Conservation (phyloP, 352 stramenopile genomes). For the Pythium vanterpoolii region DNA sequence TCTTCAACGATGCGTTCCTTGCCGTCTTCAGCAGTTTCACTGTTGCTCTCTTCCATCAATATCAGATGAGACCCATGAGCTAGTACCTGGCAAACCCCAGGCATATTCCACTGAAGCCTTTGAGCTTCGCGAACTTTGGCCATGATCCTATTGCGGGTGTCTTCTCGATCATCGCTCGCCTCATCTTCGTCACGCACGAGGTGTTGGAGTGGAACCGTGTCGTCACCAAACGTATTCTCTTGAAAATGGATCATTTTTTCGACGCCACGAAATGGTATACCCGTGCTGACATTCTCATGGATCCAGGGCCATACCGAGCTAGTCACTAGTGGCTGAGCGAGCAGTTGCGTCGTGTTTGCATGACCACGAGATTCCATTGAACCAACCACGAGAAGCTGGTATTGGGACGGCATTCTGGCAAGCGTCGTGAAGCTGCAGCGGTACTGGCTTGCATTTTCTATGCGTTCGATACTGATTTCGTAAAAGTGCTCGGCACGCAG, state of each 20-base stretch:
- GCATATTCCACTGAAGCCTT: conserved; percentile 52
- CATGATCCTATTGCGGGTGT: conserved; percentile 13
- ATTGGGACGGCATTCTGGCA: conserved; percentile 22
- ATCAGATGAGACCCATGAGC: conserved; percentile 47
- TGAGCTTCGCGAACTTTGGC: conserved; percentile 49
- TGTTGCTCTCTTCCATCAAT: conserved; percentile 24
- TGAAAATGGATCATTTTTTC: conserved; percentile 32
- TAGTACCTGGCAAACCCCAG: conserved; percentile 43
- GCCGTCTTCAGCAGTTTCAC: conserved; percentile 10
- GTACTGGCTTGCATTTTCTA: conserved; percentile 36
- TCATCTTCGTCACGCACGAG: background rate
- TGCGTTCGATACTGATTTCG: conserved; percentile 34
- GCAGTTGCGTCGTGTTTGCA: background rate
- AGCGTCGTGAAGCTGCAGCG: conserved; percentile 51
- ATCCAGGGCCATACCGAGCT: conserved; percentile 14
- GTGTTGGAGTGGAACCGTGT: background rate
- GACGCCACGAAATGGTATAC: conserved; percentile 15
- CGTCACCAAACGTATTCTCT: conserved; percentile 20
- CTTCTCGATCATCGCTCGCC: background rate
- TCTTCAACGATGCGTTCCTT: background rate
- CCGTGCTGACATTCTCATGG: conserved; percentile 17
- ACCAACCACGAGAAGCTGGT: conserved; percentile 34
- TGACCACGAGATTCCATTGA: background rate
- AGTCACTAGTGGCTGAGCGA: background rate
- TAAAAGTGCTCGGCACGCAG: conserved; percentile 59